Conservation (phyloP, 2,329 filamentous ascomycete genomes). For the Colletotrichum musicola region DNA sequence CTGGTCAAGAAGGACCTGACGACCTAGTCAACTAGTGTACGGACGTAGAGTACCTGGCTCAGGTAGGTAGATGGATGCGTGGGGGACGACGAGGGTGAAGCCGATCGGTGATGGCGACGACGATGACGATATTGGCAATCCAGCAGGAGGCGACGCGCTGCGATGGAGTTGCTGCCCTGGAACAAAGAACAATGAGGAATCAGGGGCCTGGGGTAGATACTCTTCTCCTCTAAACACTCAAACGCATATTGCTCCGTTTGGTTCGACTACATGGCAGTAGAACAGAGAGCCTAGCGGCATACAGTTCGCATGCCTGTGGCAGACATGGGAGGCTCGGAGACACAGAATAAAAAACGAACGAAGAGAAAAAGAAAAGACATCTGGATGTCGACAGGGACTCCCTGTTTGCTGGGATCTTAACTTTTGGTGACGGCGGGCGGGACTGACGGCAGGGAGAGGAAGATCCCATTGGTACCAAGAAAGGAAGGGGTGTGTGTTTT, state of each 20-base stretch:
- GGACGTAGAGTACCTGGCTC: background rate
- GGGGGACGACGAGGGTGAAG: constrained; percentile 5
- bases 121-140: constrained; percentile 15
- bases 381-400: constrained; percentile 21
- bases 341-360: constrained; percentile 16
- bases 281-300: background rate
- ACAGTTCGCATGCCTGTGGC: background rate
- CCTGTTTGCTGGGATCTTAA: constrained; percentile 27
- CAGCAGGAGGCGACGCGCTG: constrained; percentile 8
- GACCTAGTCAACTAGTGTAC: too few relatives aligned
- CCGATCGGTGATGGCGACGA: constrained; percentile 16
- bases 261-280: background rate
- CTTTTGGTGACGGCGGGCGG: constrained; percentile 30
- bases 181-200: background rate
- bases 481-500: background rate
- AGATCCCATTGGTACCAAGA: constrained; percentile 31
- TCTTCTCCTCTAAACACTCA: too few relatives aligned
- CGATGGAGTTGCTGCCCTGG: background rate
- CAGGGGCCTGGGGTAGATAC: background rate
- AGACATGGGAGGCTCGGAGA: constrained; percentile 24
- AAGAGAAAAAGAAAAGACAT: constrained; percentile 15
- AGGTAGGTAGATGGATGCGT: background rate
- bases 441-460: constrained; percentile 32
- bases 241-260: too few relatives aligned
- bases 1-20: too few relatives aligned